Evolutionary conservation across 192 early-diverging fungal genomes (phyloP), one percentile per base, ranked within the genome.

Genomic region (Coemansia sp.): DNA sequence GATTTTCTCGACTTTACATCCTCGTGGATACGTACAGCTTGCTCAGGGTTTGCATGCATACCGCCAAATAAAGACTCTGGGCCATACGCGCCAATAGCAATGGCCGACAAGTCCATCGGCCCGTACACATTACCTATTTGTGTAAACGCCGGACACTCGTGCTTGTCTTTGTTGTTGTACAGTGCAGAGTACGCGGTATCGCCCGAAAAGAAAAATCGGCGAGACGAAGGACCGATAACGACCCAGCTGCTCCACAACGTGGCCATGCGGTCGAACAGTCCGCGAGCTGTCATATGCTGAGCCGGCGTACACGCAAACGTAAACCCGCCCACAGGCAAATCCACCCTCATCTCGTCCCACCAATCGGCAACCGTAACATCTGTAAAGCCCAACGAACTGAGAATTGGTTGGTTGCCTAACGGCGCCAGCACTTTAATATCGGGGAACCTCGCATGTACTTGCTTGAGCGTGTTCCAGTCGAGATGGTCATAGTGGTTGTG

Each of bases 401-500:
- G 88, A 75, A 89, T 88, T 1, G 54, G 23, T 25, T 85, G 87
- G 67, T 92, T 93, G 3, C 90, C 92, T 17, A 95, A 77, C 12
- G 93, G 91, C 12, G 91, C 89, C 69, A 86, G 92, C 57, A 87
- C 93, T 26, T 73, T 78, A 19, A 75, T 69, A 12, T 69, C 64
- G 1, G 76, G 76, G 53, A 84, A 82, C 35, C 73, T 60, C 21
- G 69, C 68, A 2, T 74, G 76, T 8, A 94, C 69, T 8, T 69
- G 64, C 27, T 81, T 68, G 45, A 92, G 83, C 14, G 89, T 91
- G 35, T 77, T 61, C 62, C 85, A 61, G 72, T 95, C 93, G 64
- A 93, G 63, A 56, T 94, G 92, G 68, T 94, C 94, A 69, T 94
- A 96, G 65, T 95, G 94, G 71, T 93, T 94, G 71, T 95, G 94